These are phyloP conservation scores for Evernia prunastri DNA, from an alignment of 495 filamentous ascomycete genomes.

Conservation along the genomic window DNA sequence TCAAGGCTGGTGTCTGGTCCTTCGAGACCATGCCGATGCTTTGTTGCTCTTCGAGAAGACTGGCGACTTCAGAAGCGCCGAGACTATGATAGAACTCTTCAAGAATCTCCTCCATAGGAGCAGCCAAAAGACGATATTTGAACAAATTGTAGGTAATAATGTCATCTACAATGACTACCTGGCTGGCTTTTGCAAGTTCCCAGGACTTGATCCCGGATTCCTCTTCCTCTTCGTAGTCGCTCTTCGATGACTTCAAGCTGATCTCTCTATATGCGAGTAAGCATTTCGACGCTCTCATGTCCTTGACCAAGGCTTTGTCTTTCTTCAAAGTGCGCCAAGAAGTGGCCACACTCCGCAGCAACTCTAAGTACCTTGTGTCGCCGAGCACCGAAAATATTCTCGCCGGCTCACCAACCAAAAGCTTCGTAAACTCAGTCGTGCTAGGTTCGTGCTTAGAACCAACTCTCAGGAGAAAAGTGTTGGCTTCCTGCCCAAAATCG, in stretches of 20 bases:
- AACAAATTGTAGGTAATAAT: constrained; percentile 79
- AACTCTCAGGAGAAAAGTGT: constrained; percentile 76
- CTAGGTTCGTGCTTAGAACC: constrained; percentile 89
- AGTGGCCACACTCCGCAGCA: constrained; percentile 71
- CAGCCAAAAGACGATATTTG: constrained; percentile 68
- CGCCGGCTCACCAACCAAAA: constrained; percentile 72
- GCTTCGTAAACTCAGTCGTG: constrained; percentile 70
- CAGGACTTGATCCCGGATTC: constrained; percentile 69
- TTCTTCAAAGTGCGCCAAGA: constrained; percentile 60
- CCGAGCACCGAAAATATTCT: constrained; percentile 70
- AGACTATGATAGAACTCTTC: constrained; percentile 72
- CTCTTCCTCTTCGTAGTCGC: constrained; percentile 55
- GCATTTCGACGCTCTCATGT: constrained; percentile 69
- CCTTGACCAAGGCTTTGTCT: constrained; percentile 67
- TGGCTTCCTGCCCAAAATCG: constrained; percentile 81
- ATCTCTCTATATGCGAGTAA: constrained; percentile 76
- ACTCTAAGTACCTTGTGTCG: constrained; percentile 71
- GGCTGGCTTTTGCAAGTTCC: constrained; percentile 58
- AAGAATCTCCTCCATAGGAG: constrained; percentile 79
- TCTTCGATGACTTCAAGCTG: constrained; percentile 31
- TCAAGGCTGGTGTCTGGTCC: constrained; percentile 48
- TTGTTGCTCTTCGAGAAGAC: constrained; percentile 42
- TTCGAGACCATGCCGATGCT: constrained; percentile 42
- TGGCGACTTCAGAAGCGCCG: constrained; percentile 40
- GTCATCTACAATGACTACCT: constrained; percentile 80